Evolutionary conservation across 768 basidiomycete species (phyloP).

Genomic region (Rhodotorula paludigena): DNA sequence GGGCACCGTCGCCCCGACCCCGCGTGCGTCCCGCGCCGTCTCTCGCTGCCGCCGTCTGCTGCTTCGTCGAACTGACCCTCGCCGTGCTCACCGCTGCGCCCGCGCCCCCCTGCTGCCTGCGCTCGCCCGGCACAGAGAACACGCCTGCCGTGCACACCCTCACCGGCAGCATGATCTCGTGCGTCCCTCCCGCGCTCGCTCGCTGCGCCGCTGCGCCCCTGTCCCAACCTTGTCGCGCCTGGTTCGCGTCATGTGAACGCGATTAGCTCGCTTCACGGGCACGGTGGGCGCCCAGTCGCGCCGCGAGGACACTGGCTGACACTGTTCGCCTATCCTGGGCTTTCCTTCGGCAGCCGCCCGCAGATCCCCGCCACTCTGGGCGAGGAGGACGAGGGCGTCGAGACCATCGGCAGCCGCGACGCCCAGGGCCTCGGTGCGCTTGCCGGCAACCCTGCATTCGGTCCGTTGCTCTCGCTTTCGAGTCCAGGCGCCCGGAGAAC

Average conservation of each 20-base stretch:
- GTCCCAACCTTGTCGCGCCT: too few relatives aligned
- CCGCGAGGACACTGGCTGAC: too few relatives aligned
- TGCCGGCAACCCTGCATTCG: constrained; percentile 38
- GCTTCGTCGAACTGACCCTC: neutral
- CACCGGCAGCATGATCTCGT: constrained; percentile 34
- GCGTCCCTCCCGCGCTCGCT: neutral
- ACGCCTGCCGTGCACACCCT: constrained; percentile 38
- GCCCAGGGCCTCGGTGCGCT: constrained; percentile 38
- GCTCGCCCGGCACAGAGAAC: constrained; percentile 15
- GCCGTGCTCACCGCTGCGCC: neutral
- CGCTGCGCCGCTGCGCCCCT: neutral
- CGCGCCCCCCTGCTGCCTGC: neutral
- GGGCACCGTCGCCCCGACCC: constrained; percentile 25
- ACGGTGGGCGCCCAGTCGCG: too few relatives aligned
- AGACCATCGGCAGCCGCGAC: constrained; percentile 38
- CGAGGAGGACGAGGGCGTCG: constrained; percentile 43
- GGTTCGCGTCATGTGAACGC: constrained; percentile 3
- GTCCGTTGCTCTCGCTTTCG: constrained; percentile 12
- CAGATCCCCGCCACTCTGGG: constrained; percentile 42
- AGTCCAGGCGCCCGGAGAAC: too few relatives aligned
- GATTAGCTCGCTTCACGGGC: too few relatives aligned
- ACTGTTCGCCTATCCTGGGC: too few relatives aligned
- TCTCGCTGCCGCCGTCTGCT: too few relatives aligned
- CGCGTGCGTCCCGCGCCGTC: constrained; percentile 8
- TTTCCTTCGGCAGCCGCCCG: constrained; percentile 38